Percentiles rank a stretch among this genome's conserved stretches.
Evolutionary conservation across 352 stramenopile genomes (phyloP).

Genomic region (Thraustochytrium sp.): DNA sequence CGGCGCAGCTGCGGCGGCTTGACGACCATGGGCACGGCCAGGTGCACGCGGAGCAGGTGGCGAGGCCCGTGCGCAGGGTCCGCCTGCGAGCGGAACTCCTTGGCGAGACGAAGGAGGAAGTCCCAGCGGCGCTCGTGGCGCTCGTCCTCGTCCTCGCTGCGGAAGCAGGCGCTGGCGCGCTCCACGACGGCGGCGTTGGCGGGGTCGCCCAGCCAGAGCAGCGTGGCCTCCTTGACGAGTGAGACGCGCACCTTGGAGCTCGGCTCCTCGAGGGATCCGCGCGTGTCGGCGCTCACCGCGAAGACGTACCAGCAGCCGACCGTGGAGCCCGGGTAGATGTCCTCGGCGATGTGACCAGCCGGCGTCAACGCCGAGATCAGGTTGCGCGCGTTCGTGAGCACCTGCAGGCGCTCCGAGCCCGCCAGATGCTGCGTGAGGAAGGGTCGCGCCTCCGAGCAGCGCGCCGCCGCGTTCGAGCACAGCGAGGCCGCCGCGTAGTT

Average conservation of each 20-base stretch:
- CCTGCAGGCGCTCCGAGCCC: neutral
- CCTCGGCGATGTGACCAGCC: slow-evolving; percentile 16
- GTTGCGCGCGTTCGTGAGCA: slow-evolving; percentile 24
- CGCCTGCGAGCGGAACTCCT: neutral
- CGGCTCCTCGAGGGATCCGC: neutral
- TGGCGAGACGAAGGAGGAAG: neutral
- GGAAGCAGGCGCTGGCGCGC: neutral
- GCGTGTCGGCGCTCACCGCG: neutral
- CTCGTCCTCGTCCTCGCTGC: neutral
- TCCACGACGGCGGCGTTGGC: neutral
- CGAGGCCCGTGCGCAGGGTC: neutral
- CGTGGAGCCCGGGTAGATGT: neutral
- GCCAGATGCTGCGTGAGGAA: slow-evolving; percentile 32
- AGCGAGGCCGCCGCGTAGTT: neutral
- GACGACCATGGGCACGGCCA: neutral
- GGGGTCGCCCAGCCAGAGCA: neutral
- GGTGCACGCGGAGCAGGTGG: neutral
- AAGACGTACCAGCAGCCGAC: slow-evolving; percentile 21
- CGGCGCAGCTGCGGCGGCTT: neutral
- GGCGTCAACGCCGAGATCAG: slow-evolving; percentile 10
- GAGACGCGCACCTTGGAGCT: neutral
- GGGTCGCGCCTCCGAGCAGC: neutral
- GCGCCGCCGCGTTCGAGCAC: neutral
- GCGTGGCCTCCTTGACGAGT: neutral
- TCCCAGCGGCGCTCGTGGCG: neutral